Evolutionary conservation across 108 stramenopile genomes (phyloP).

Genomic region (Fistulifera solaris): DNA sequence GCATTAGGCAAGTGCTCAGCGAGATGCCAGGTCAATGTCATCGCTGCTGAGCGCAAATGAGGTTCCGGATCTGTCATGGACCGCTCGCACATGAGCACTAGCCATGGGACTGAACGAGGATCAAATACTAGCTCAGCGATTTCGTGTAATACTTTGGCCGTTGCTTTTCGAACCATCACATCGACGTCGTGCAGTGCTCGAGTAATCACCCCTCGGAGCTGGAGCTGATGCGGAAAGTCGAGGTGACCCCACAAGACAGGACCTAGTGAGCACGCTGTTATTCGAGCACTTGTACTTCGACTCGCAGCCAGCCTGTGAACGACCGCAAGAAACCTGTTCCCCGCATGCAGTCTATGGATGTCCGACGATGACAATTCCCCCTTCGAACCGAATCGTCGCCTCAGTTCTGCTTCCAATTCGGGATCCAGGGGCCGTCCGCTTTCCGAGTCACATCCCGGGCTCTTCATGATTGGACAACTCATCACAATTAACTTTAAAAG

Average conservation of each 20-base stretch:
- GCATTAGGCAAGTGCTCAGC: slow-evolving; percentile 88
- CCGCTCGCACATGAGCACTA: slow-evolving; percentile 87
- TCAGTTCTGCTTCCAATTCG: slow-evolving; percentile 19
- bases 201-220: slow-evolving; percentile 83
- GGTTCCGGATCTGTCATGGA: slow-evolving; percentile 91
- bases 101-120: slow-evolving; percentile 74
- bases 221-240: slow-evolving; percentile 83
- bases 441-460: slow-evolving; percentile 28
- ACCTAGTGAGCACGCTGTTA: slow-evolving; percentile 80
- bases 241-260: slow-evolving; percentile 82
- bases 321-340: slow-evolving; percentile 73
- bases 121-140: slow-evolving; percentile 83
- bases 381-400: slow-evolving; percentile 31
- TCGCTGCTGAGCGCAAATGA: slow-evolving; percentile 75
- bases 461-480: slow-evolving; percentile 63
- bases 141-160: slow-evolving; percentile 78
- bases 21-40: slow-evolving; percentile 85
- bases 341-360: slow-evolving; percentile 49
- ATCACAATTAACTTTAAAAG: slow-evolving; percentile 73
- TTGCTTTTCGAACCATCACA: slow-evolving; percentile 76
- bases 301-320: slow-evolving; percentile 82
- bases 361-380: slow-evolving; percentile 18
- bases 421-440: slow-evolving; percentile 20
- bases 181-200: slow-evolving; percentile 86
- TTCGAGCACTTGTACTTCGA: slow-evolving; percentile 69